Percentiles rank a stretch among this genome's conserved stretches.
Evolutionary conservation across 2,329 filamentous ascomycete genomes (phyloP).

Genomic region (Laburnicola sp.): DNA sequence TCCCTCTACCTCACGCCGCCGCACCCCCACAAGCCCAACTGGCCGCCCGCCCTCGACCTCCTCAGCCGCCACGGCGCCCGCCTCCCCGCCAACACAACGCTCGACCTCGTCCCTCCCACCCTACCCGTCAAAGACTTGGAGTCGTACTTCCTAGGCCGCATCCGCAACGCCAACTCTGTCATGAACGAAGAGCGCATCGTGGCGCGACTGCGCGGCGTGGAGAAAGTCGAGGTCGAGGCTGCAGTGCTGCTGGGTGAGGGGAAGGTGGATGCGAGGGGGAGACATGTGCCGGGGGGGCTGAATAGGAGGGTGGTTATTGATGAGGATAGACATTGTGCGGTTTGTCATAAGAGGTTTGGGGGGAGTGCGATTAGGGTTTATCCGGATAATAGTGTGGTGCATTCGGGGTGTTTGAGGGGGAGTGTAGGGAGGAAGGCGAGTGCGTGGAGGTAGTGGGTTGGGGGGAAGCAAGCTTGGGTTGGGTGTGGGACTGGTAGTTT

Average conservation of each 20-base stretch:
- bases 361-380: slow-evolving; percentile 88
- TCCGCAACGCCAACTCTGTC: slow-evolving; percentile 79
- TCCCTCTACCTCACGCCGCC: slow-evolving; percentile 86
- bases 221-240: slow-evolving; percentile 76
- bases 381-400: slow-evolving; percentile 64
- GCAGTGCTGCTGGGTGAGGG: slow-evolving; percentile 73
- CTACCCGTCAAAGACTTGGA: slow-evolving; percentile 79
- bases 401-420: slow-evolving; percentile 52
- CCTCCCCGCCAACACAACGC: slow-evolving; percentile 81
- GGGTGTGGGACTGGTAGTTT: not conserved
- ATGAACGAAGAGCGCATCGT: slow-evolving; percentile 81
- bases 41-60: slow-evolving; percentile 78
- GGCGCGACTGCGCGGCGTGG: slow-evolving; percentile 73
- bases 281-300: slow-evolving; percentile 54
- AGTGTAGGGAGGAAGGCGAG: slow-evolving; percentile 28
- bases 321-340: slow-evolving; percentile 86
- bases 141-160: slow-evolving; percentile 88
- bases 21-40: slow-evolving; percentile 69
- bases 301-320: slow-evolving; percentile 75
- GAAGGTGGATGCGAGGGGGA: slow-evolving; percentile 59
- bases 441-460: not conserved
- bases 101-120: slow-evolving; percentile 80
- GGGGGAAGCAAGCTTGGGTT: not conserved
- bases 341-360: slow-evolving; percentile 91
- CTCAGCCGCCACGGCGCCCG: slow-evolving; percentile 92